Percentiles rank a stretch among this genome's conserved stretches.
These are phyloP conservation scores for Diaporthe aspalathi DNA, from an alignment of 2,329 filamentous ascomycete species.

Conservation along the genomic window DNA sequence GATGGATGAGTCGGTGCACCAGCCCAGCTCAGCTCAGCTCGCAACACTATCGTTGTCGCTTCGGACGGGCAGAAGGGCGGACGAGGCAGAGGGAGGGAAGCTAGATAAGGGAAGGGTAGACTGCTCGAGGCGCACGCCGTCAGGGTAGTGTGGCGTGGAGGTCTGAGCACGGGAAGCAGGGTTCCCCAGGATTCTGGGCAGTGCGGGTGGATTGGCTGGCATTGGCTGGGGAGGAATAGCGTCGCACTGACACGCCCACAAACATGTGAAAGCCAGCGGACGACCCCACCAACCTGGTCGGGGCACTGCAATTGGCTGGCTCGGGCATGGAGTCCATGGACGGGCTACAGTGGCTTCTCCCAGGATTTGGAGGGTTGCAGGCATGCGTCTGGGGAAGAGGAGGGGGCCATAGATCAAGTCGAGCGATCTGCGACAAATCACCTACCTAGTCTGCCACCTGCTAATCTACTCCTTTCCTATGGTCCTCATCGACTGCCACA, in stretches of 20 bases:
- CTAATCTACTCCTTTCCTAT: no score
- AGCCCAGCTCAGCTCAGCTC: neutral
- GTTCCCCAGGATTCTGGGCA: constrained; percentile 14
- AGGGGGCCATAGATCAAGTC: constrained; percentile 9
- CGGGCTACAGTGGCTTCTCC: neutral
- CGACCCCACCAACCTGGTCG: constrained; percentile 4
- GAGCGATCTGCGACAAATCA: constrained; percentile 19
- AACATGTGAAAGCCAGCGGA: constrained; percentile 27
- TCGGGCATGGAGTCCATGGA: neutral
- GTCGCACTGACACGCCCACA: constrained; percentile 25
- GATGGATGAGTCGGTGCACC: constrained; percentile 11
- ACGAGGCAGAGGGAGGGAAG: constrained; percentile 16
- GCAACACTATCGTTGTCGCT: neutral
- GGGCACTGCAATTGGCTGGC: constrained; percentile 20
- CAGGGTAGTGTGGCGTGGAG: constrained; percentile 19
- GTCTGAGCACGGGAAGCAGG: constrained; percentile 29
- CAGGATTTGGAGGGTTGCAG: neutral
- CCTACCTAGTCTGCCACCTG: no score
- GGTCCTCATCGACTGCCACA: neutral
- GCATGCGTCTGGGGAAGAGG: constrained; percentile 1
- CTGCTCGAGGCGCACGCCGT: neutral
- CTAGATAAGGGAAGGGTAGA: constrained; percentile 27
- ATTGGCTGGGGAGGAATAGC: neutral
- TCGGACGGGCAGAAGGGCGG: neutral
- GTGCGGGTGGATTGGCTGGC: no score